Evolutionary conservation across 2,329 filamentous ascomycete genomes (phyloP).

Genomic region (Aspergillus tanneri): DNA sequence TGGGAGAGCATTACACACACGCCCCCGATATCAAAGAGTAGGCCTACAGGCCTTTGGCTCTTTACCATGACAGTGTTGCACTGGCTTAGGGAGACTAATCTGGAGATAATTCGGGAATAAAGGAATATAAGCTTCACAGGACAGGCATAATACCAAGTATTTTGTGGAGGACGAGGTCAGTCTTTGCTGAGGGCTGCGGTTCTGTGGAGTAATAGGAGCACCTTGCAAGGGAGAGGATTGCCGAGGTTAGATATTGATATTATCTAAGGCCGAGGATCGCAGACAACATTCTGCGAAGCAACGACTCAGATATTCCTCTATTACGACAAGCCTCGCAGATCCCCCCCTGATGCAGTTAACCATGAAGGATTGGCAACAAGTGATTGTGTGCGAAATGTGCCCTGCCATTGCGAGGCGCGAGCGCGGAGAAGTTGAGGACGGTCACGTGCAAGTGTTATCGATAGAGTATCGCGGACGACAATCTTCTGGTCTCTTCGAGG

Average conservation of each 20-base stretch:
- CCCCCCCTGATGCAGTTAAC: too few species aligned
- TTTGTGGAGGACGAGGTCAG: background rate
- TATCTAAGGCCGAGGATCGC: conserved; percentile 5
- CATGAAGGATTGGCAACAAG: too few species aligned
- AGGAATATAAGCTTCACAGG: too few species aligned
- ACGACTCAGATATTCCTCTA: background rate
- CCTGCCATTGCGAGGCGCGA: too few species aligned
- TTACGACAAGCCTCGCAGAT: too few species aligned
- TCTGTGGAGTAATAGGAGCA: conserved; percentile 13
- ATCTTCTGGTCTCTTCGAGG: background rate
- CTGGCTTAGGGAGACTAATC: background rate
- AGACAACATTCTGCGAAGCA: background rate
- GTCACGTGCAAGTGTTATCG: conserved; percentile 20
- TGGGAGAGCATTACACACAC: conserved; percentile 71
- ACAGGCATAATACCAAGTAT: too few species aligned
- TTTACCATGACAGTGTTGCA: conserved; percentile 35
- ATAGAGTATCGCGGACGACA: conserved; percentile 2
- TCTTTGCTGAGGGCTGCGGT: background rate
- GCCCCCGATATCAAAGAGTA: conserved; percentile 93
- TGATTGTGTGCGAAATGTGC: too few species aligned
- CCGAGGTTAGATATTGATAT: conserved; percentile 27
- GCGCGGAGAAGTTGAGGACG: too few species aligned
- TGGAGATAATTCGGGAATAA: too few species aligned
- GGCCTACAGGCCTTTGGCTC: conserved; percentile 62
- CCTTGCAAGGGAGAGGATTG: conserved; percentile 15